Conservation (phyloP, 208 protist species). For the Angomonas desouzai region DNA sequence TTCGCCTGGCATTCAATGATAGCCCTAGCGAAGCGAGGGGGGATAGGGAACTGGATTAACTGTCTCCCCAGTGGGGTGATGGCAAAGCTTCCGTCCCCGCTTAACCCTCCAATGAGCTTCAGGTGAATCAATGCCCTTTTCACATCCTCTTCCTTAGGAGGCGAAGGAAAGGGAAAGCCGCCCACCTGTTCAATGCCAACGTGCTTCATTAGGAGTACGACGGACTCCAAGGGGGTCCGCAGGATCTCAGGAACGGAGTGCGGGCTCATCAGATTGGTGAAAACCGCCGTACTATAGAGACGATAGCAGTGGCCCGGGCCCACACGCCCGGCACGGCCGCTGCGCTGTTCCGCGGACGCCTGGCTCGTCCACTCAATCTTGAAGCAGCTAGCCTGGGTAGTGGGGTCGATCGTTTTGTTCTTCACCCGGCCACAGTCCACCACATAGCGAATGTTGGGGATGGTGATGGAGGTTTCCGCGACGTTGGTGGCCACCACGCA, state of each 20-base stretch:
- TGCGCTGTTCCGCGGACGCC: constrained; percentile 96
- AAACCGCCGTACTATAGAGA: constrained; percentile 97
- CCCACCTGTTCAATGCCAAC: constrained; percentile 85
- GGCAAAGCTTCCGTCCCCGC: constrained; percentile 30
- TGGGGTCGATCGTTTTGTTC: constrained; percentile 95
- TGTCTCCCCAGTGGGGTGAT: constrained; percentile 66
- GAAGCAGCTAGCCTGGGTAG: constrained; percentile 96
- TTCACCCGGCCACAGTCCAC: constrained; percentile 98
- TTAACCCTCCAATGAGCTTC: constrained; percentile 66
- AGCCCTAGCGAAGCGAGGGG: constrained; percentile 77
- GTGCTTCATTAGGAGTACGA: constrained; percentile 91
- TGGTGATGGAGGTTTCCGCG: constrained; percentile 99
- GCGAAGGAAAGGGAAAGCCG: constrained; percentile 86
- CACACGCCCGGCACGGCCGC: constrained; percentile 94
- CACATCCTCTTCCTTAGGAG: constrained; percentile 64
- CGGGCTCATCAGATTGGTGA: constrained; percentile 96
- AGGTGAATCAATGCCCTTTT: constrained; percentile 73
- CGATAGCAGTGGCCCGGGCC: constrained; percentile 97
- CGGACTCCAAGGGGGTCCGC: constrained; percentile 85
- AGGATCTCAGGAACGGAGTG: constrained; percentile 94
- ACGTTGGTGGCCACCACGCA: constrained; percentile 99
- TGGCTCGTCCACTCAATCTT: constrained; percentile 96
- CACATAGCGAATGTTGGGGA: constrained; percentile 98
- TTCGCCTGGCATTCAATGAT: constrained; percentile 54
- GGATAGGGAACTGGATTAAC: constrained; percentile 78